Evolutionary conservation across 495 filamentous ascomycete species (phyloP).

Genomic region (Thermothielavioides terrestris): DNA sequence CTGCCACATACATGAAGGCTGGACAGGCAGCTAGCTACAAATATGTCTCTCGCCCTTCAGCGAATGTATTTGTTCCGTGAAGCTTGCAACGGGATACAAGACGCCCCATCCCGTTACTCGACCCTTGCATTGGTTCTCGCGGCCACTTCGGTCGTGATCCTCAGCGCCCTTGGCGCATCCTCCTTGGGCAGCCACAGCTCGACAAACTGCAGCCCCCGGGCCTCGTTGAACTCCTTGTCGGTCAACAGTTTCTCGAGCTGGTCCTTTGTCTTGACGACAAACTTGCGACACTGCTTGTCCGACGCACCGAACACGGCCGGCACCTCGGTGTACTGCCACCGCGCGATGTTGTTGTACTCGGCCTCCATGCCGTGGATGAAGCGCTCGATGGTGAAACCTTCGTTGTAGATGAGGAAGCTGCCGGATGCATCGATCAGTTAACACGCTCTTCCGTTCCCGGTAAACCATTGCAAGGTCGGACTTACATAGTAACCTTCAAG

Average conservation of each 20-base stretch:
- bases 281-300: conserved; percentile 50
- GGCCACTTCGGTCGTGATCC: conserved; percentile 61
- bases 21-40: no score
- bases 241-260: conserved; percentile 61
- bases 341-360: conserved; percentile 68
- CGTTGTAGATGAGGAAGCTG: conserved; percentile 70
- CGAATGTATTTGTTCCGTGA: no score
- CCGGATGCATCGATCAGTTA: background rate
- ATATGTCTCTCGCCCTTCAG: no score
- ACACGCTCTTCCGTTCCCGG: background rate
- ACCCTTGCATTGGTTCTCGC: conserved; percentile 45
- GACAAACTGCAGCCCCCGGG: conserved; percentile 54
- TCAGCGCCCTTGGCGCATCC: conserved; percentile 67
- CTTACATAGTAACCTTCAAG: conserved; percentile 71
- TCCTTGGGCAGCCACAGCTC: conserved; percentile 80
- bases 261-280: conserved; percentile 60
- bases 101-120: conserved; percentile 2
- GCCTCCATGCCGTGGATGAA: conserved; percentile 70
- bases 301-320: conserved; percentile 58
- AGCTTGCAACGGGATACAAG: no score
- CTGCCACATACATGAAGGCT: no score
- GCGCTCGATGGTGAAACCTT: conserved; percentile 70
- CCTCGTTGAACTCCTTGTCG: conserved; percentile 53
- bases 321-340: conserved; percentile 64
- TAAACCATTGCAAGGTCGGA: background rate